Evolutionary conservation across 441 rosid genomes (phyloP).

Genomic region (Sinapis alba): DNA sequence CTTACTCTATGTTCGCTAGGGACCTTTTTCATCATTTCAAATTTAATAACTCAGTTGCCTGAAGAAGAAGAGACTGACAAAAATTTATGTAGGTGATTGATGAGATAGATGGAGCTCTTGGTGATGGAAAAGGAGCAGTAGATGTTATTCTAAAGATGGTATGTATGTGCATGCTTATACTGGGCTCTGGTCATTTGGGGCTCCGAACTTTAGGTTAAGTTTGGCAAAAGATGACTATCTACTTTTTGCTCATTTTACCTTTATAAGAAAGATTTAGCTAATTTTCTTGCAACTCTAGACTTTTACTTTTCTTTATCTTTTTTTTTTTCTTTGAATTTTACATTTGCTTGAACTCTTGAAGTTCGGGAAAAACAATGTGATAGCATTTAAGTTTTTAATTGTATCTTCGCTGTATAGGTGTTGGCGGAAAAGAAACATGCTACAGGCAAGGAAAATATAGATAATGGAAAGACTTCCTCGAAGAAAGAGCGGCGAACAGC

Average conservation of each 20-base stretch:
- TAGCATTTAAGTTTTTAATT: slow-evolving; percentile 15
- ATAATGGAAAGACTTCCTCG: slow-evolving; percentile 55
- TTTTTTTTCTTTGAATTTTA: background rate
- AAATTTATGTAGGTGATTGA: slow-evolving; percentile 77
- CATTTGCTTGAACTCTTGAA: slow-evolving; percentile 11
- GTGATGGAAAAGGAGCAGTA: slow-evolving; percentile 98
- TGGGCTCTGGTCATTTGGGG: slow-evolving; percentile 11
- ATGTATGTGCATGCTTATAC: slow-evolving; percentile 37
- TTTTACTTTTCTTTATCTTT: slow-evolving; percentile 5
- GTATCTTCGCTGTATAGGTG: slow-evolving; percentile 50
- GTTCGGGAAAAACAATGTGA: background rate
- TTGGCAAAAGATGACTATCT: slow-evolving; percentile 20
- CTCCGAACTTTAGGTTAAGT: slow-evolving; percentile 5
- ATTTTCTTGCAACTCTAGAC: slow-evolving; percentile 12
- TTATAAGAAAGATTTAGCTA: slow-evolving; percentile 4
- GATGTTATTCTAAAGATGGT: slow-evolving; percentile 96
- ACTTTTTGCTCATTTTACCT: slow-evolving; percentile 11
- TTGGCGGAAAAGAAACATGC: slow-evolving; percentile 70
- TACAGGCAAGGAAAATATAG: slow-evolving; percentile 61
- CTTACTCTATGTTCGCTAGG: slow-evolving; percentile 30
- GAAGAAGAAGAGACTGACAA: slow-evolving; percentile 32
- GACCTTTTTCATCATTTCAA: slow-evolving; percentile 15
- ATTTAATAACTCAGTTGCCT: slow-evolving; percentile 14
- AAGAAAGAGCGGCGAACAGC: slow-evolving; percentile 64
- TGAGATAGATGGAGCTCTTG: slow-evolving; percentile 99